These are phyloP conservation scores for Vitis hybrid DNA, from an alignment of 177 flowering plant species.

Conservation along the genomic window DNA sequence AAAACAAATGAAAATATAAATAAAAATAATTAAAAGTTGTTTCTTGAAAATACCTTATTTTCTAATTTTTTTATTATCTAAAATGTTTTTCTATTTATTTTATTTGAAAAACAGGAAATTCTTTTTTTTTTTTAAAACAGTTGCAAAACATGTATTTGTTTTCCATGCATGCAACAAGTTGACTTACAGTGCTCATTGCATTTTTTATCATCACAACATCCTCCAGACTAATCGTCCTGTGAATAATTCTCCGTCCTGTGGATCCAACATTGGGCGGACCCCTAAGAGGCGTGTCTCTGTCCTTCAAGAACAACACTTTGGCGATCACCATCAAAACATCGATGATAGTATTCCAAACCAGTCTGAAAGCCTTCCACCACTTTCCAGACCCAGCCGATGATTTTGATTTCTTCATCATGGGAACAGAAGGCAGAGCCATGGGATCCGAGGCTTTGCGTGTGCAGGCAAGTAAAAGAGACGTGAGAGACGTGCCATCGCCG, in stretches of 20 bases:
- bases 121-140: too few relatives aligned
- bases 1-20: too few relatives aligned
- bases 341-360: conserved; percentile 30
- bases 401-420: not conserved
- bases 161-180: not conserved
- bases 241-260: conserved; percentile 17
- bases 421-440: conserved; percentile 14
- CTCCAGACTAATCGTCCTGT: conserved; percentile 20
- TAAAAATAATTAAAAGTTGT: too few relatives aligned
- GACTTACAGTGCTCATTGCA: conserved; percentile 20
- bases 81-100: too few relatives aligned
- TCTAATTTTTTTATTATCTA: too few relatives aligned
- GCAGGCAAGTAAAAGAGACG: conserved; percentile 17
- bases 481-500: conserved; percentile 27
- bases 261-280: conserved; percentile 4
- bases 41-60: too few relatives aligned
- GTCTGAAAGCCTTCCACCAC: not conserved
- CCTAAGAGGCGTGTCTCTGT: conserved; percentile 26
- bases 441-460: conserved; percentile 23
- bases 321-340: conserved; percentile 18
- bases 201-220: conserved; percentile 32
- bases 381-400: not conserved
- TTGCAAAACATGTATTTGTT: not conserved
- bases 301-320: conserved; percentile 20
- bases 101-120: too few relatives aligned